These are phyloP conservation scores for Ilyonectria robusta DNA, from an alignment of 2,329 filamentous ascomycete species.

Conservation along the genomic window DNA sequence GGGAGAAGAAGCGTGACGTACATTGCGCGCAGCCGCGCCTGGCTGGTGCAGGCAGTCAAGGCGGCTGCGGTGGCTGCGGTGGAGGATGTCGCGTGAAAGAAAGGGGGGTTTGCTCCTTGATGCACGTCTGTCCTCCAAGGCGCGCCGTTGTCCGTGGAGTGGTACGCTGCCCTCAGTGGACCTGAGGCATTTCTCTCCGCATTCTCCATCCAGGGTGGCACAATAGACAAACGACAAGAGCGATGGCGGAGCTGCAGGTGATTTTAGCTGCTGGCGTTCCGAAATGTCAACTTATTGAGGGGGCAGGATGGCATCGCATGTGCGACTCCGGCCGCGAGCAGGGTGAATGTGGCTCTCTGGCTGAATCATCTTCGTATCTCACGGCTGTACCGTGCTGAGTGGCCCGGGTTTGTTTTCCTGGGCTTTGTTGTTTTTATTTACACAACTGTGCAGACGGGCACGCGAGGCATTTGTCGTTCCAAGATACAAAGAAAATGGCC, in stretches of 20 bases:
- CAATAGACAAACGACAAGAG: constrained; percentile 12
- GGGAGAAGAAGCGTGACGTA: constrained; percentile 37
- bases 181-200: constrained; percentile 54
- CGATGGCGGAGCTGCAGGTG: constrained; percentile 14
- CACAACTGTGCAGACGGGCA: background rate
- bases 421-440: background rate
- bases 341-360: background rate
- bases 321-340: constrained; percentile 4
- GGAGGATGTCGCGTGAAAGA: constrained; percentile 35
- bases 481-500: background rate
- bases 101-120: constrained; percentile 38
- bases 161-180: constrained; percentile 40
- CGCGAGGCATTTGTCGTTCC: background rate
- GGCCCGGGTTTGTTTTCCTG: background rate
- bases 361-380: background rate
- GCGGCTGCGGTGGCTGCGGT: constrained; percentile 31
- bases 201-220: constrained; percentile 40
- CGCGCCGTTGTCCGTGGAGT: constrained; percentile 27
- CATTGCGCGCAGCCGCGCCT: constrained; percentile 36
- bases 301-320: constrained; percentile 6
- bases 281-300: constrained; percentile 1
- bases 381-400: background rate
- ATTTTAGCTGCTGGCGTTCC: background rate
- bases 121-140: constrained; percentile 31
- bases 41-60: constrained; percentile 39